A percentile compares a stretch with the other conserved stretches of the same genome.
Evolutionary conservation across 108 stramenopile genomes (phyloP).

Genomic region (Pseudonitzschia multistriata): DNA sequence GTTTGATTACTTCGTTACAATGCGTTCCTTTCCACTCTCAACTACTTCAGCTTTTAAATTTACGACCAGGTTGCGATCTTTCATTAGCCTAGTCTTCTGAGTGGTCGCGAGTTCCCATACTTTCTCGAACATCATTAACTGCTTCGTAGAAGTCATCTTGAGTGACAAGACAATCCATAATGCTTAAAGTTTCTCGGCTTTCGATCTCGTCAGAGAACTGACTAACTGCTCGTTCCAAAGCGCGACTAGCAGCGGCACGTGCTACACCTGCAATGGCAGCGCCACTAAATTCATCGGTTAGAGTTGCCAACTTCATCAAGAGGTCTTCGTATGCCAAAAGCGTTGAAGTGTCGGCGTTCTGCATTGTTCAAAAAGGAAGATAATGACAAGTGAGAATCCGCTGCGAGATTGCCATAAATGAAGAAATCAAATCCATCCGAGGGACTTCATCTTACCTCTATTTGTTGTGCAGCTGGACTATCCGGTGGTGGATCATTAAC

Average conservation of each 20-base stretch:
- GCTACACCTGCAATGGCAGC: constrained; percentile 76
- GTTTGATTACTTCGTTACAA: no score
- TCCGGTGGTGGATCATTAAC: constrained; percentile 67
- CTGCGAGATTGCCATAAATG: not conserved
- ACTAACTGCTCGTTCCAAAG: constrained; percentile 70
- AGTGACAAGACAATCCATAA: constrained; percentile 72
- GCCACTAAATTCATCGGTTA: constrained; percentile 79
- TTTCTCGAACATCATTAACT: constrained; percentile 55
- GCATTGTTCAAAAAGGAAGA: not conserved
- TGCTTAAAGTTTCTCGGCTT: constrained; percentile 13
- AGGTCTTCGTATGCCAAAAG: constrained; percentile 46
- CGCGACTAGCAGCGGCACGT: constrained; percentile 77
- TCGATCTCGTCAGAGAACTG: constrained; percentile 37
- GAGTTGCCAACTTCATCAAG: constrained; percentile 51
- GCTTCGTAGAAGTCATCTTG: constrained; percentile 63
- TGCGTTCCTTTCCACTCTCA: no score
- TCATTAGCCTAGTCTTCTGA: constrained; percentile 17
- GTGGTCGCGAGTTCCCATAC: constrained; percentile 38
- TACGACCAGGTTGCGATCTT: no score
- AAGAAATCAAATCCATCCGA: not conserved
- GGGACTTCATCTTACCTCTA: constrained; percentile 27
- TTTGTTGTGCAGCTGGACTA: constrained; percentile 36
- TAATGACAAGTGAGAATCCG: not conserved
- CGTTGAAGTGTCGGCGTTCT: constrained; percentile 1
- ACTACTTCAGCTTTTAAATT: no score